Base-by-base conservation (phyloP, 1,139 yeast species). In the Hansenula lynferdii region DNA sequence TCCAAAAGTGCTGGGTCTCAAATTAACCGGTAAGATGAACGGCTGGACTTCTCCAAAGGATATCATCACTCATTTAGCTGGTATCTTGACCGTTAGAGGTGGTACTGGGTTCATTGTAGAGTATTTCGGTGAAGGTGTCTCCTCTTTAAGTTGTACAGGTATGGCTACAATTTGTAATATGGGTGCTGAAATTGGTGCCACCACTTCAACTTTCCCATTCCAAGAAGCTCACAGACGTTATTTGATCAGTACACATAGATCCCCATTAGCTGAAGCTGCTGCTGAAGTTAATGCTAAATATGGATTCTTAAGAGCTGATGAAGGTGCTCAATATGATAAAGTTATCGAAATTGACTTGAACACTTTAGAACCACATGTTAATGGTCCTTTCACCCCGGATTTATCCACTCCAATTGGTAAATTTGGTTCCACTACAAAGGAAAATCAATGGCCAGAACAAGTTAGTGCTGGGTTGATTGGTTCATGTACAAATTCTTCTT, bases 101-200 rank as follows among this genome's bases (percentile, higher is more conserved):
- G 98, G 98, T 61, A 92, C 98, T 36, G 97, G 97, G 39, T 85
- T 67, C 65, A 87, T 92, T 53, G 89, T 92, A 37, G 98, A 92
- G 65, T 92, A 92, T 67, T 87, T 86, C 54, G 98, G 98, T 46
- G 89, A 82, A 43, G 98, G 98, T 64, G 96, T 90, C 17, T 65
- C 78, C 48, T 65, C 81, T 27, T 73, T 92, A 47, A 83, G 95
- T 24, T 87, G 96, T 67, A 92, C 98, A 16, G 98, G 98, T 68
- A 92, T 92, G 98, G 98, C 95, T 38, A 92, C 98, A 42, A 90
- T 92, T 56, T 90, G 97, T 74, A 92, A 92, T 65, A 92, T 92
- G 98, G 98, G 98, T 58, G 98, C 98, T 40, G 98, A 92, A 67
- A 86, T 92, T 45, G 98, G 98, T 60, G 97, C 97, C 27, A 92